These are phyloP conservation scores for Meyerozyma smithsonii DNA, from an alignment of 1,139 yeast genomes.

Conservation along the genomic window DNA sequence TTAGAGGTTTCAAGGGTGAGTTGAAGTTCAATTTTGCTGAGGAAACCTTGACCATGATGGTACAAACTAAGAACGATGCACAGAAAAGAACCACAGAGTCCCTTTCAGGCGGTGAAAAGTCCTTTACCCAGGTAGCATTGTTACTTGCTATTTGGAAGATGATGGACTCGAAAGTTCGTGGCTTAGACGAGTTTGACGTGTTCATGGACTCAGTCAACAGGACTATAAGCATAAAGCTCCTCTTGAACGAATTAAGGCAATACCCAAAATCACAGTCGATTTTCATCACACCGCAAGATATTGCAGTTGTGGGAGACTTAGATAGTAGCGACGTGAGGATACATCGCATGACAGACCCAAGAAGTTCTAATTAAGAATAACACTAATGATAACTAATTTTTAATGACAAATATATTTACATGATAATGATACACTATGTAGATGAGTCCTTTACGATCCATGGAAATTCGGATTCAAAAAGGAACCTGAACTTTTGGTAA, in stretches of 20 bases:
- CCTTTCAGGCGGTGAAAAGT: conserved; percentile 94
- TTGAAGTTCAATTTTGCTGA: conserved; percentile 56
- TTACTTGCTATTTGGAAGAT: conserved; percentile 89
- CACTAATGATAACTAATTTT: neutral
- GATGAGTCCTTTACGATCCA: neutral
- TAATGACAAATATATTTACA: neutral
- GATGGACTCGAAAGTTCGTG: conserved; percentile 82
- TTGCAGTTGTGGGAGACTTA: conserved; percentile 69
- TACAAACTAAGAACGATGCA: conserved; percentile 55
- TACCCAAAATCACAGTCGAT: conserved; percentile 75
- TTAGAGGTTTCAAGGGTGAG: conserved; percentile 74
- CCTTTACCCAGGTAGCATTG: conserved; percentile 86
- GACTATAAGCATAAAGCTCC: conserved; percentile 68
- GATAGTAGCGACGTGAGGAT: conserved; percentile 61
- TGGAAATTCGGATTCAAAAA: neutral
- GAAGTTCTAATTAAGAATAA: conserved; percentile 17
- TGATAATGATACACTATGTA: neutral
- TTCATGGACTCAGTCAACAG: conserved; percentile 96
- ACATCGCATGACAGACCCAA: conserved; percentile 63
- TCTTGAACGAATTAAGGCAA: conserved; percentile 60
- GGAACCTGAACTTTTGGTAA: neutral
- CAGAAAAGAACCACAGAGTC: conserved; percentile 71
- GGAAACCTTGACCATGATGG: conserved; percentile 50
- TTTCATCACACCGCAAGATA: conserved; percentile 92
- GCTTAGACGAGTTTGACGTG: conserved; percentile 95